Evolutionary conservation across 768 basidiomycete genomes (phyloP), one percentile per base, ranked within the genome.

Genomic region (Termitomyces sp.): DNA sequence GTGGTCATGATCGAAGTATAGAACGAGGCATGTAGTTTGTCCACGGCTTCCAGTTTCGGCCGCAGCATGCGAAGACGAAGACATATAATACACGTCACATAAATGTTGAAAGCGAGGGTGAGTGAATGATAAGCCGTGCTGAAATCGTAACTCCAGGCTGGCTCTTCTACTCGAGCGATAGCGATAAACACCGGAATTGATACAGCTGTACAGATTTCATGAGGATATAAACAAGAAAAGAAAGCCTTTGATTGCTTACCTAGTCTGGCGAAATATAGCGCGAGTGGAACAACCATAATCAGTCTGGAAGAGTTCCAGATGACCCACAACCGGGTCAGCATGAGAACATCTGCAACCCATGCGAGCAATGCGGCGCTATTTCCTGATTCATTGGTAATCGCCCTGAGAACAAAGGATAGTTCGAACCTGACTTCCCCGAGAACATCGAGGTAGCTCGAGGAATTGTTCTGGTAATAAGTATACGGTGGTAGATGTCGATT

Each of bases 321-420:
- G 9, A 75, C 65, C 65, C 68, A 59, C 43, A 75, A 55, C 14
- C 74, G 74, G 56, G n/a, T 18, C 45, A 77, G 69, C 70, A 77
- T 72, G 38, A 77, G 62, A 3, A 70, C 41, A 62, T 77, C 76
- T 16, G 70, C 69, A 46, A 74, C 47, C 72, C 72, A 74, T 24
- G 70, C 71, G 7, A 73, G 60, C 7, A 74, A 47, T 9, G 66
- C 68, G 9, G 61, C 63, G 41, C 74, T 76, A 54, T 26, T 47
- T n/a, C 20, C 32, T 11, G 33, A 30, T 28, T 46, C 20, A 43
- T 40, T 32, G 16, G 9, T 9, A 9, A 36, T 35, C 3, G 3
- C 8, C 16, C 28, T 32, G 14, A n/a, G 28, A 16, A 43, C 24
- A 45, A 9, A 33, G 7, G 20, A 7, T 16, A 41, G 35, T 44